Evolutionary conservation across 2,329 filamentous ascomycete species (phyloP).

Genomic region (Coniochaeta prunicola): DNA sequence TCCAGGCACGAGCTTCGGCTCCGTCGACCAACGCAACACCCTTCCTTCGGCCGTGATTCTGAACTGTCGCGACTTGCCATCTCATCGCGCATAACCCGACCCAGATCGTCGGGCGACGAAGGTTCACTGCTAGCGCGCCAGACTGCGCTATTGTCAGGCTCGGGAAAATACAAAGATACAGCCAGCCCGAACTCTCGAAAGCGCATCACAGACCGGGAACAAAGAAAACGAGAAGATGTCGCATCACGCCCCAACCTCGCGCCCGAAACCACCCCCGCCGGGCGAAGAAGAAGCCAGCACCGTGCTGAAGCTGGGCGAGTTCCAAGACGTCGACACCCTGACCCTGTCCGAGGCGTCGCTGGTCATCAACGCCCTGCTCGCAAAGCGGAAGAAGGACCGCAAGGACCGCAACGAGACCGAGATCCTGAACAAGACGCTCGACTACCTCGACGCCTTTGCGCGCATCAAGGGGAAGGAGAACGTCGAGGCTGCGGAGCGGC

Average conservation of each 20-base stretch:
- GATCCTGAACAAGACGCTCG: constrained; percentile 79
- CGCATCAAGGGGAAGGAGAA: constrained; percentile 95
- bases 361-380: constrained; percentile 82
- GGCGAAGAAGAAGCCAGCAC: constrained; percentile 84
- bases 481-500: constrained; percentile 84
- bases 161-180: too few species aligned
- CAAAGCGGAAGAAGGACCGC: constrained; percentile 69
- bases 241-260: constrained; percentile 46
- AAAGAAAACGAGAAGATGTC: constrained; percentile 18
- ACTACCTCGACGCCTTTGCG: constrained; percentile 90
- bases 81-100: neutral
- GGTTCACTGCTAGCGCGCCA: neutral
- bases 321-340: constrained; percentile 83
- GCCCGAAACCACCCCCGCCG: constrained; percentile 59
- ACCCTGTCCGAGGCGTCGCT: constrained; percentile 88
- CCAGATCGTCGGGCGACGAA: neutral
- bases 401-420: constrained; percentile 81
- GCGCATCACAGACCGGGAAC: too few species aligned
- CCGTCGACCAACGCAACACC: neutral
- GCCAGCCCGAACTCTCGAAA: too few species aligned
- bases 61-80: neutral
- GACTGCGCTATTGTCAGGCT: neutral
- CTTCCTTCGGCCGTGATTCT: neutral
- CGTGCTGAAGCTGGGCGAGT: constrained; percentile 83
- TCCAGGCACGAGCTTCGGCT: neutral